Evolutionary conservation across 495 filamentous ascomycete species (phyloP), one percentile per base, ranked within the genome.

Genomic region (Durotheca rogersii): DNA sequence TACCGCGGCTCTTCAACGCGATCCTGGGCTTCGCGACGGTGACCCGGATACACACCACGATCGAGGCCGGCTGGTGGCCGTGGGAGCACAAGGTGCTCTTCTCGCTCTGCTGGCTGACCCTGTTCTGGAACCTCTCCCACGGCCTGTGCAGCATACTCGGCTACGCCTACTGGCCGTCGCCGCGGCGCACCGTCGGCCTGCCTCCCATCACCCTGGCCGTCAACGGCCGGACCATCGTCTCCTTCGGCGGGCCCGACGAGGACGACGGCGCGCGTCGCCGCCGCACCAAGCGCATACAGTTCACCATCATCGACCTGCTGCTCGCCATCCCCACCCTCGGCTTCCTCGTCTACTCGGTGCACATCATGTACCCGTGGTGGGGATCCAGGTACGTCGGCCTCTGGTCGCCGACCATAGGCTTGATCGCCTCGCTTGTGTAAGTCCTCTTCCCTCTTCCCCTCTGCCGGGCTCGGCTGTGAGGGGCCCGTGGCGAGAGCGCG

Each of bases 311-410:
- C 1, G 59, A 62, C 41, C 34, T 62, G 14, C 32, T 59, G 7
- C 59, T 62, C 14, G 59, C 55, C 17, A 35, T 41, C 10, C 59
- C 59, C 12, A 62, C 50, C 1, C 35, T 62, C 2, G 59, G 59
- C 1, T 54, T 62, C 20, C 44, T 62, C 6, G 47, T 62, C 16
- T 62, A 62, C 36, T 62, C 59, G 9, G 59, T 55, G 12, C 59
- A 62, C 33, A 52, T 58, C 43, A 62, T 62, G 59, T 58, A 59
- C 10, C 59, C 59, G 7, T 62, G 59, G 59, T 62, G 59, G 59
- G 59, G 59, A 30, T 54, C 54, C 3, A 46, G 59, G n/a, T 62
- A 62, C 12, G 55, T 62, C 19, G 59, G 59, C 9, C 44, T 62
- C 3, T 59, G 59, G 59, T 36, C 59, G 47, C 59, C 59, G 18